Conservation (phyloP, 306 rosid genomes). For the Prunus mume region DNA sequence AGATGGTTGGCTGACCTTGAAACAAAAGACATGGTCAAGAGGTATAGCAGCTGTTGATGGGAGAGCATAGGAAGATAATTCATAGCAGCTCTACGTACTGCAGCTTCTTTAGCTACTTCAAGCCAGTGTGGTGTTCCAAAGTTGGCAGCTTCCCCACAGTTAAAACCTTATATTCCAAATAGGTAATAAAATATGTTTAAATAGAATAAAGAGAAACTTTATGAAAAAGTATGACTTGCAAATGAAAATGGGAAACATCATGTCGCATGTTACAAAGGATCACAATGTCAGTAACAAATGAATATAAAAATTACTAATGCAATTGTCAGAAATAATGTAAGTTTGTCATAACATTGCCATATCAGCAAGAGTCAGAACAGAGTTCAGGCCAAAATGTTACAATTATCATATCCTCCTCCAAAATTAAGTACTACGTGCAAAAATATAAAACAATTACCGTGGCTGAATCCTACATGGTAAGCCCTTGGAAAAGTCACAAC, state of each 20-base stretch:
- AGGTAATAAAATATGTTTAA: not conserved
- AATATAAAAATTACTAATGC: not conserved
- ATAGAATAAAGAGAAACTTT: not conserved
- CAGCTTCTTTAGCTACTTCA: slow-evolving; percentile 91
- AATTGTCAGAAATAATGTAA: not conserved
- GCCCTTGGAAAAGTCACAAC: slow-evolving; percentile 99
- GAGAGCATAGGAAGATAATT: slow-evolving; percentile 99
- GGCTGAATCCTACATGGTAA: slow-evolving; percentile 99
- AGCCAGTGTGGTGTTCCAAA: slow-evolving; percentile 99
- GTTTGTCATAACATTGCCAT: not conserved
- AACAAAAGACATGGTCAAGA: slow-evolving; percentile 91
- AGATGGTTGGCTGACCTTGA: slow-evolving; percentile 58
- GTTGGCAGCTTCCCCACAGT: slow-evolving; percentile 99
- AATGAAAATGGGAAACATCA: not conserved
- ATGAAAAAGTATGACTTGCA: not conserved
- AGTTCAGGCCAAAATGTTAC: slow-evolving; percentile 6
- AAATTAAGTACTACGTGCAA: slow-evolving; percentile 3
- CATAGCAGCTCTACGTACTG: slow-evolving; percentile 99
- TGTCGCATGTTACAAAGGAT: not conserved
- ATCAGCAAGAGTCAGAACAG: not conserved
- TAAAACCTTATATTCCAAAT: slow-evolving; percentile 55
- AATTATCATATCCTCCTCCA: slow-evolving; percentile 7
- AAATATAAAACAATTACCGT: slow-evolving; percentile 69
- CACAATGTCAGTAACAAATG: not conserved
- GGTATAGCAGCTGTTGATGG: slow-evolving; percentile 95